Percentiles rank a stretch among this genome's conserved stretches.
These are phyloP conservation scores for Cynanchum wilfordii DNA, from an alignment of 257 asterid species.

Conservation along the genomic window DNA sequence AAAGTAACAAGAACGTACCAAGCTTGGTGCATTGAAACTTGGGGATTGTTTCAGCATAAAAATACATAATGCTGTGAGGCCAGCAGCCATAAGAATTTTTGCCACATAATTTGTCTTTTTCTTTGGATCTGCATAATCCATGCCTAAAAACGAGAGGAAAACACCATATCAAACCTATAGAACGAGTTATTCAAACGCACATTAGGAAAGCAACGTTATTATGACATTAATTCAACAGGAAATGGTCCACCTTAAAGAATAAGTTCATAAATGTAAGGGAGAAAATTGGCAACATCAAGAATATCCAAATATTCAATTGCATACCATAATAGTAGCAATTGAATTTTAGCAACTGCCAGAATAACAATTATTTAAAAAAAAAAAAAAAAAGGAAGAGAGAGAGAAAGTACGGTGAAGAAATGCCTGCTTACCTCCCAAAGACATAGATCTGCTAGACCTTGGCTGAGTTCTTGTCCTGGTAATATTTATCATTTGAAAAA, in stretches of 20 bases:
- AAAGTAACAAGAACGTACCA: slow-evolving; percentile 20
- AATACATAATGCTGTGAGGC: slow-evolving; percentile 39
- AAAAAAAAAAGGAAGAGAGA: background rate
- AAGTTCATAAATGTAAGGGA: background rate
- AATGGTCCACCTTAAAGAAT: background rate
- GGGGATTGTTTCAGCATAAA: slow-evolving; percentile 45
- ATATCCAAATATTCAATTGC: background rate
- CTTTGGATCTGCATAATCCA: slow-evolving; percentile 85
- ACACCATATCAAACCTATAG: background rate
- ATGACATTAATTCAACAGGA: background rate
- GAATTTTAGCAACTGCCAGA: background rate
- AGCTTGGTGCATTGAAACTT: slow-evolving; percentile 32
- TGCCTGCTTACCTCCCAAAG: slow-evolving; percentile 26
- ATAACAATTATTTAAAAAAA: no score
- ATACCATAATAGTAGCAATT: background rate
- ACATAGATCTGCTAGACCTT: slow-evolving; percentile 28
- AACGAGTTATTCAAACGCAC: background rate
- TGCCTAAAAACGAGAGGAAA: slow-evolving; percentile 38
- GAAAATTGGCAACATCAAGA: background rate
- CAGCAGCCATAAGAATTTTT: slow-evolving; percentile 40
- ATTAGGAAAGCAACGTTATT: background rate
- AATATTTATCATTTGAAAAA: slow-evolving; percentile 22
- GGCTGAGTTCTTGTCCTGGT: slow-evolving; percentile 29
- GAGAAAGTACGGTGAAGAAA: background rate
- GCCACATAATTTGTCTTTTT: slow-evolving; percentile 39